Percentiles rank a stretch among this genome's conserved stretches.
These are phyloP conservation scores for Komagataella kurtzmanii DNA, from an alignment of 805 yeast species.

Conservation along the genomic window DNA sequence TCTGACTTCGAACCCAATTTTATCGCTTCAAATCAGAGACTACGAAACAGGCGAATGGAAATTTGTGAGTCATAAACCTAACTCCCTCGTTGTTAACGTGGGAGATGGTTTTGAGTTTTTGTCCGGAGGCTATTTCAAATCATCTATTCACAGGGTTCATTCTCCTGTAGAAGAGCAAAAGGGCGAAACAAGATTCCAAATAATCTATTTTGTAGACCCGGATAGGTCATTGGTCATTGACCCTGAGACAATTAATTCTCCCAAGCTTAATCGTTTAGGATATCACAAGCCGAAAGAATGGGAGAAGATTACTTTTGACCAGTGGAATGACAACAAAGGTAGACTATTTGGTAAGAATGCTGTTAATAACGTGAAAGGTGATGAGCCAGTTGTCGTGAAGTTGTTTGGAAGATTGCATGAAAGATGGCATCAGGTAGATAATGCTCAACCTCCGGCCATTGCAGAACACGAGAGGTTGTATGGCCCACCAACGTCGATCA, in stretches of 20 bases:
- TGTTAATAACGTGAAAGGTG: constrained; percentile 20
- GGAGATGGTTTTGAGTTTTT: constrained; percentile 28
- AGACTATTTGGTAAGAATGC: constrained; percentile 27
- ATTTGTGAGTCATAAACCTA: constrained; percentile 24
- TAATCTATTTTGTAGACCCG: constrained; percentile 31
- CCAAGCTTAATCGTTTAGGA: constrained; percentile 21
- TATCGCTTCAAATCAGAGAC: constrained; percentile 25
- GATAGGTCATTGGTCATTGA: constrained; percentile 21
- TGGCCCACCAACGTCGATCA: not conserved
- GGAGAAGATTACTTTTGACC: constrained; percentile 22
- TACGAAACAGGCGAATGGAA: constrained; percentile 23
- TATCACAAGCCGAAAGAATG: constrained; percentile 16
- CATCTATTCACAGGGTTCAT: constrained; percentile 33
- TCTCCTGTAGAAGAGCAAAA: constrained; percentile 30
- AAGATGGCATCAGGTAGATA: constrained; percentile 26
- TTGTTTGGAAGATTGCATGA: constrained; percentile 27
- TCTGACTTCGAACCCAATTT: constrained; percentile 26
- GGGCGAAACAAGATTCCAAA: constrained; percentile 20
- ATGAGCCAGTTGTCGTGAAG: constrained; percentile 23
- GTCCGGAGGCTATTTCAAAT: constrained; percentile 32
- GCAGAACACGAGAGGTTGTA: not conserved
- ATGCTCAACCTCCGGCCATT: not conserved
- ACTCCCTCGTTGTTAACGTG: constrained; percentile 24
- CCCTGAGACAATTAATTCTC: constrained; percentile 25
- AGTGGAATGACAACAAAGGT: constrained; percentile 36